Evolutionary conservation across 257 asterid genomes (phyloP), one percentile per base, ranked within the genome.

Genomic region (Capsicum pubescens): DNA sequence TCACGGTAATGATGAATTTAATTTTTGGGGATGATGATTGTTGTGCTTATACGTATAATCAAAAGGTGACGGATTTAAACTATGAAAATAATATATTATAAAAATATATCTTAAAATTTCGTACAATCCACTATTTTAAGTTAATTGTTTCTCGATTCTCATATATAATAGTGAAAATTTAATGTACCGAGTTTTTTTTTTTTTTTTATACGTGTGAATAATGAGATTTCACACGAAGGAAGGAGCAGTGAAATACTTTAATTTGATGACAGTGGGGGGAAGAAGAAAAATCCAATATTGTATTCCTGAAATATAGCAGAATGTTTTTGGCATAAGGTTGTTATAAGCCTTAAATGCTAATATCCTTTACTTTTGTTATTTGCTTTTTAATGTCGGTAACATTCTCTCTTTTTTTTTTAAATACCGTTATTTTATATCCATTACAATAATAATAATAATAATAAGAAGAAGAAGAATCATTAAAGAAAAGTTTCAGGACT

Each of bases 211-310:
- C 15, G 61, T 26, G 26, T 76, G 48, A 50, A 50, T 76, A 50
- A 21, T 50, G 81, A 12, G 8, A 48, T 12, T 63, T 50, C 80
- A 50, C 19, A 63, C 17, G 39, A 19, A 39, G 48, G 48, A 15
- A 16, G 21, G 77, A 69, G 12, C 56, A 39, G 79, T 68, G 13
- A 50, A 68, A 68, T 14, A 68, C 77, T 67, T 67, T 3, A 32
- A 67, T 13, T 32, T 72, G 19, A 6, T 50, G 81, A 74, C 81
- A 12, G 61, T 12, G 19, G 5, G 44, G 11, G 3, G 13, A 21
- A 10, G 36, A n/a, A 50, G 58, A 55, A 74, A 87, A 85, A 84
- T 84, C 82, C 80, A 50, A 74, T 21, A 21, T 19, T 3, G 19
- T 21, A 50, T 74, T 19, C 44, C 44, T 7, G 35, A 71, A 71